Evolutionary conservation across 768 basidiomycete genomes (phyloP), one percentile per base, ranked within the genome.

Genomic region (Mycena rebaudengoi): DNA sequence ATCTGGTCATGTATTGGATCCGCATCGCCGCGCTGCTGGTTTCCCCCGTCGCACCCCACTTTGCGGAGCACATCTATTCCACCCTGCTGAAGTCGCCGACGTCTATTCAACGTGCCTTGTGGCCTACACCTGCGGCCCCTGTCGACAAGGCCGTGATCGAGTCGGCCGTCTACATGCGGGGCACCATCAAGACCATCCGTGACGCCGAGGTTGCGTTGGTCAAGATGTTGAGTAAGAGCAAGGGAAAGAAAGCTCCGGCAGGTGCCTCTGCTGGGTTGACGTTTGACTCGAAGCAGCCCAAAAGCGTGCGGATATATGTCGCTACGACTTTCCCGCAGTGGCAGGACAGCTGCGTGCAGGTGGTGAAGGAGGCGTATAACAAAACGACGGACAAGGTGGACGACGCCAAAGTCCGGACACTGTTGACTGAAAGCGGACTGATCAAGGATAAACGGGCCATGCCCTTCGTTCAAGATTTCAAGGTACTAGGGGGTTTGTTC

Each of bases 371-470:
- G 13, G 80, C 89, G 25, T 96, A 91, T 70, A 78, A 79, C 40
- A 81, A 81, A 55, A 77, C 79, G 55, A 79, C 80, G 26, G 84
- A 88, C 60, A 85, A 82, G 68, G 90, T 98, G 32, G 94, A 99
- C 72, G 96, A 98, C 73, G 88, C 79, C 35, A 90, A 88, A 75
- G 87, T 96, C 51, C 85, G 89, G 74, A 81, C 87, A 70, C 68
- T 86, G 67, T 74, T 99, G 74, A 84, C 83, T 10, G 82, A 86
- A 73, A 84, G 82, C 21, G 95, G 94, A 5, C 74, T 98, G 74
- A 90, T 96, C 79, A 98, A 98, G 85, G 95, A 99, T 80, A 99
- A 99, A 82, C 87, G 90, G 41, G 86, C 86, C 40, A 99, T 98
- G 97, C 96, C 96, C 7, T 98, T 97, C 79, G 87, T 96, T 45